Conservation (phyloP, 1,139 yeast species). For the Diutina rugosa region DNA sequence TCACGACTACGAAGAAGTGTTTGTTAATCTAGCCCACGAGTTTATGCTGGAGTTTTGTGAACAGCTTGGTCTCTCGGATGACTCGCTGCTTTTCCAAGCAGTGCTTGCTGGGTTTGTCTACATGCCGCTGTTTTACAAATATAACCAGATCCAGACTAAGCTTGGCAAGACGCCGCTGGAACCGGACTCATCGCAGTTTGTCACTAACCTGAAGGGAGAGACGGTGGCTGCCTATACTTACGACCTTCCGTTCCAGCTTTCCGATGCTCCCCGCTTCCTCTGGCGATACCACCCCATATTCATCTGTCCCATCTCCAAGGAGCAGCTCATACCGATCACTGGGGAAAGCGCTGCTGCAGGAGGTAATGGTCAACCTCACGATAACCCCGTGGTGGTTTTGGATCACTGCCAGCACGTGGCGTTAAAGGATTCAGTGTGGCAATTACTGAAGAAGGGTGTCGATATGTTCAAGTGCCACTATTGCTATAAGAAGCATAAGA, state of each 20-base stretch:
- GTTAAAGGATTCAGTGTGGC: constrained; percentile 24
- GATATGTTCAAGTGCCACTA: constrained; percentile 36
- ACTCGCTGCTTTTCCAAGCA: constrained; percentile 59
- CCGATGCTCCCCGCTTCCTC: constrained; percentile 26
- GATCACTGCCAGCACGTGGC: constrained; percentile 34
- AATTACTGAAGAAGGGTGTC: constrained; percentile 24
- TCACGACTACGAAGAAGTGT: constrained; percentile 17
- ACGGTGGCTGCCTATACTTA: constrained; percentile 6
- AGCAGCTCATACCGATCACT: constrained; percentile 41
- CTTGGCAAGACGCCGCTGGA: constrained; percentile 7
- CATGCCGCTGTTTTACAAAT: constrained; percentile 61
- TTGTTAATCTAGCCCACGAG: constrained; percentile 28
- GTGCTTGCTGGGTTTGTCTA: constrained; percentile 61
- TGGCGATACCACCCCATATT: constrained; percentile 69
- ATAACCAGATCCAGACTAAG: constrained; percentile 34
- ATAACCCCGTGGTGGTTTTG: constrained; percentile 31
- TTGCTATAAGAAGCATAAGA: constrained; percentile 33
- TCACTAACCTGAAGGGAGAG: neutral
- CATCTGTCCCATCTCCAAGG: constrained; percentile 85
- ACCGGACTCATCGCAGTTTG: neutral
- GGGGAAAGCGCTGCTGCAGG: constrained; percentile 10
- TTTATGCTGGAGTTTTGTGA: constrained; percentile 61
- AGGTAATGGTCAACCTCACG: constrained; percentile 7
- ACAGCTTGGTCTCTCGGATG: constrained; percentile 48
- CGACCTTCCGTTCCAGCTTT: constrained; percentile 32